These are phyloP conservation scores for Mucor ambiguus DNA, from an alignment of 371 early-diverging fungal species.

Conservation along the genomic window DNA sequence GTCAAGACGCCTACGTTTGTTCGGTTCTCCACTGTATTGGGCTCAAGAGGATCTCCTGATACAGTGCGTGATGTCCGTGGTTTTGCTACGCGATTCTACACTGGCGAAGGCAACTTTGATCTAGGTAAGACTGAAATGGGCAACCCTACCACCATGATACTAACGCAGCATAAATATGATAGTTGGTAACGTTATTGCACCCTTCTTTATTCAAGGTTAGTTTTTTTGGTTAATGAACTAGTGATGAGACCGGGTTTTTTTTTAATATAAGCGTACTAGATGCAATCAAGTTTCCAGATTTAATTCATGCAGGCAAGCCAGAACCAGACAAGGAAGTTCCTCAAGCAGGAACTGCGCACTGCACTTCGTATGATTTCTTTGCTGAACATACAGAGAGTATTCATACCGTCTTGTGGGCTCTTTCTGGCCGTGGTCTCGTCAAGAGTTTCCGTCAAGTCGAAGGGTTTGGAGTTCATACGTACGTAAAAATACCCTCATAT, in stretches of 20 bases:
- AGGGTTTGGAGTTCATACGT: constrained; percentile 51
- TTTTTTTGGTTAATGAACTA: neutral
- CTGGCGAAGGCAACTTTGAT: constrained; percentile 63
- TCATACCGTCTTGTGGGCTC: constrained; percentile 48
- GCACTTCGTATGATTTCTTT: constrained; percentile 56
- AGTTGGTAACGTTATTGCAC: constrained; percentile 14
- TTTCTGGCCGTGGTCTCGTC: constrained; percentile 54
- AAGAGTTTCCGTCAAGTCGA: constrained; percentile 43
- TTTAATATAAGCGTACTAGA: constrained; percentile 14
- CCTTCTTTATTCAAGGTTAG: constrained; percentile 45
- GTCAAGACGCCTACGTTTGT: constrained; percentile 59
- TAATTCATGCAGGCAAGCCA: constrained; percentile 54
- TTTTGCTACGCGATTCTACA: constrained; percentile 63
- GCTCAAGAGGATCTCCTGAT: constrained; percentile 53
- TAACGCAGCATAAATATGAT: neutral
- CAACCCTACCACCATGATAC: neutral
- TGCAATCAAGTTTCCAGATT: constrained; percentile 52
- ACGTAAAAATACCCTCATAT: constrained; percentile 13
- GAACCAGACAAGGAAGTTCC: constrained; percentile 52
- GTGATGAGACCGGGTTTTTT: neutral
- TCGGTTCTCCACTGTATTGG: constrained; percentile 59
- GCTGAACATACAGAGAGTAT: constrained; percentile 45
- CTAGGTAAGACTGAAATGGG: neutral
- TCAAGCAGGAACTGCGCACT: constrained; percentile 54
- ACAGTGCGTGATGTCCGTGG: constrained; percentile 62